Conservation (phyloP, 2,329 filamentous ascomycete species). For the Aspergillus eucalypticola region DNA sequence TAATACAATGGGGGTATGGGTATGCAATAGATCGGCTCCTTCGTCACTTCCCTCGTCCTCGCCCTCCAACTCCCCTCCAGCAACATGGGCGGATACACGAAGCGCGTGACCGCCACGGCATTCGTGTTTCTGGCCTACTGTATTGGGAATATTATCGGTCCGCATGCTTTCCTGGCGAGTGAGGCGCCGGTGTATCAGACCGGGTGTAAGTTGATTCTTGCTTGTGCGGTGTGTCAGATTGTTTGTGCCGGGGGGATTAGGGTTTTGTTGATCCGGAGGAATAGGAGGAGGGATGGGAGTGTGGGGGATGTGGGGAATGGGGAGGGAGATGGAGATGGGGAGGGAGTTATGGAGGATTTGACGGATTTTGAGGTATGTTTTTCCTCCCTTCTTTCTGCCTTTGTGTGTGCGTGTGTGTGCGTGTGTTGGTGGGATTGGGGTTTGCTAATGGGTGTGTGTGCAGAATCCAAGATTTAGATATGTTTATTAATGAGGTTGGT, state of each 20-base stretch:
- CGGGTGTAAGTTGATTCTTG: conserved; percentile 54
- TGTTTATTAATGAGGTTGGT: not conserved
- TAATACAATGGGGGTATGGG: no score
- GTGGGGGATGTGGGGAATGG: no score
- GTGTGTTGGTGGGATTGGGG: no score
- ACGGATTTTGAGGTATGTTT: conserved; percentile 31
- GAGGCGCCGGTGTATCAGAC: conserved; percentile 53
- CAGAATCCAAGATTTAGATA: conserved; percentile 22
- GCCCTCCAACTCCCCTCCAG: conserved; percentile 47
- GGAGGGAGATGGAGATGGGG: not conserved
- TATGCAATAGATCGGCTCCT: conserved; percentile 37
- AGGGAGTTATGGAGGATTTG: conserved; percentile 23
- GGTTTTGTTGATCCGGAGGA: conserved; percentile 20
- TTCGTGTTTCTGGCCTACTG: conserved; percentile 49
- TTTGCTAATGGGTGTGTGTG: no score
- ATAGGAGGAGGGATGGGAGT: conserved; percentile 22
- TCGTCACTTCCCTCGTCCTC: conserved; percentile 55
- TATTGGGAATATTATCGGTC: conserved; percentile 49
- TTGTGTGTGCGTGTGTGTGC: not conserved
- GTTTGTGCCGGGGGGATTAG: conserved; percentile 23
- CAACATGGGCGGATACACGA: conserved; percentile 53
- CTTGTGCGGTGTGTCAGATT: conserved; percentile 27
- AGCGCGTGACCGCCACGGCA: conserved; percentile 51
- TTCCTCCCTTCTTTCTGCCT: not conserved
- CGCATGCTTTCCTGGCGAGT: conserved; percentile 45